These are phyloP conservation scores for Angomonas desouzai DNA, from an alignment of 208 protist genomes.

Conservation along the genomic window DNA sequence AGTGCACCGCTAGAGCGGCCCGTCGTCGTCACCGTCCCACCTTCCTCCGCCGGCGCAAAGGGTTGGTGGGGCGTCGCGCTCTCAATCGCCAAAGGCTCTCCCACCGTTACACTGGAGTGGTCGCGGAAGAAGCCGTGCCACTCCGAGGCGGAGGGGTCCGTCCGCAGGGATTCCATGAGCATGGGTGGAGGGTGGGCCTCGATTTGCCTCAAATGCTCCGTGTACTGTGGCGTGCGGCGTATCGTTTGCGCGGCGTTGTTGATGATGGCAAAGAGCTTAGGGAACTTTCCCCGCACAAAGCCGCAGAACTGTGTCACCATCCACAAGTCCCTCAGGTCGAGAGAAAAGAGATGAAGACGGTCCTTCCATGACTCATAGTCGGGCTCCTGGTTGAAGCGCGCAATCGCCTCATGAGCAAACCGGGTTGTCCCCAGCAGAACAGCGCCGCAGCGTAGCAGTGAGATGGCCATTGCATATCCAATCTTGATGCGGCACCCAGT, in stretches of 20 bases:
- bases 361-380: constrained; percentile 90
- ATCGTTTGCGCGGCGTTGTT: constrained; percentile 99
- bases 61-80: constrained; percentile 42
- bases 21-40: not conserved
- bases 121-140: constrained; percentile 81
- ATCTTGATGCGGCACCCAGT: constrained; percentile 94
- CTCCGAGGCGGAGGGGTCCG: constrained; percentile 36
- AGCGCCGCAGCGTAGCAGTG: constrained; percentile 80
- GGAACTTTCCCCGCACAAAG: constrained; percentile 62
- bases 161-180: constrained; percentile 46
- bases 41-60: constrained; percentile 23
- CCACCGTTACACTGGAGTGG: constrained; percentile 74
- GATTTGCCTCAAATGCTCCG: constrained; percentile 68
- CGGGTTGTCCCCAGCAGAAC: constrained; percentile 87
- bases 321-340: constrained; percentile 94
- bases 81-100: constrained; percentile 62
- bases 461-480: constrained; percentile 91
- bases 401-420: constrained; percentile 86
- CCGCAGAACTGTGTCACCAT: constrained; percentile 91
- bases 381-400: constrained; percentile 74
- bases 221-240: constrained; percentile 90
- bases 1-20: constrained; percentile 21
- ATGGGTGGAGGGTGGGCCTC: constrained; percentile 47
- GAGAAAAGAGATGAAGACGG: constrained; percentile 91
- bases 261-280: constrained; percentile 91